Percentiles rank a stretch among this genome's conserved stretches.
Conservation (phyloP, 306 rosid species). For the Alnus glutinosa region DNA sequence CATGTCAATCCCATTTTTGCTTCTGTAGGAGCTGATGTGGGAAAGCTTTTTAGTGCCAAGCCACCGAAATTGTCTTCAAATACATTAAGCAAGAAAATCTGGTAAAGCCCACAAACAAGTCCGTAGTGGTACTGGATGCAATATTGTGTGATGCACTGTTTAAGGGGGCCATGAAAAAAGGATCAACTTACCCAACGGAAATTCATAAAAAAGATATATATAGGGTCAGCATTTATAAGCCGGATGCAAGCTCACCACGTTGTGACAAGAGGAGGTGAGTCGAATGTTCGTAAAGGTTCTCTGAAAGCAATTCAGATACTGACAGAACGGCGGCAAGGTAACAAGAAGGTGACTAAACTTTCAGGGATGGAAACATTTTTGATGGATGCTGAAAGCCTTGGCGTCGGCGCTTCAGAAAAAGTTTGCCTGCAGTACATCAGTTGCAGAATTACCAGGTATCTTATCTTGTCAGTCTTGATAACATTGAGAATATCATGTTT, state of each 20-base stretch:
- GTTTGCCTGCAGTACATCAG: constrained; percentile 92
- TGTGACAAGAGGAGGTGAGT: constrained; percentile 80
- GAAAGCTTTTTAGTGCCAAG: constrained; percentile 70
- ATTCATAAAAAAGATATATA: constrained; percentile 82
- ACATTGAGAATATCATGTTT: constrained; percentile 11
- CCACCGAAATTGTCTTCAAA: constrained; percentile 66
- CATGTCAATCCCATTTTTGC: constrained; percentile 82
- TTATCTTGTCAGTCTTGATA: constrained; percentile 12
- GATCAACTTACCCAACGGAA: constrained; percentile 80
- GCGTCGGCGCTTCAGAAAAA: constrained; percentile 94
- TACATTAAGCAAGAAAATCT: constrained; percentile 74
- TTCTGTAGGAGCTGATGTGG: constrained; percentile 67
- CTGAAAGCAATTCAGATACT: constrained; percentile 76
- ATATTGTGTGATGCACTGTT: constrained; percentile 78
- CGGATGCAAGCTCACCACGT: constrained; percentile 92
- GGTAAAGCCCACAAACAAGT: constrained; percentile 68
- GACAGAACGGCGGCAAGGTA: constrained; percentile 93
- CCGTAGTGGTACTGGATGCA: constrained; percentile 66
- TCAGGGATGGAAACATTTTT: constrained; percentile 83
- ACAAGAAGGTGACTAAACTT: constrained; percentile 88
- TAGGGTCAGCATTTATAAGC: constrained; percentile 63
- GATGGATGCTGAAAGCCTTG: constrained; percentile 80
- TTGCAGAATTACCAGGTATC: constrained; percentile 84
- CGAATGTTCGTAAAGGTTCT: constrained; percentile 85
- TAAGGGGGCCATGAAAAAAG: constrained; percentile 87